phyloP scores from a whole-genome alignment of 345 rosid species.

The Cardamine chenopodiifolia region DNA sequence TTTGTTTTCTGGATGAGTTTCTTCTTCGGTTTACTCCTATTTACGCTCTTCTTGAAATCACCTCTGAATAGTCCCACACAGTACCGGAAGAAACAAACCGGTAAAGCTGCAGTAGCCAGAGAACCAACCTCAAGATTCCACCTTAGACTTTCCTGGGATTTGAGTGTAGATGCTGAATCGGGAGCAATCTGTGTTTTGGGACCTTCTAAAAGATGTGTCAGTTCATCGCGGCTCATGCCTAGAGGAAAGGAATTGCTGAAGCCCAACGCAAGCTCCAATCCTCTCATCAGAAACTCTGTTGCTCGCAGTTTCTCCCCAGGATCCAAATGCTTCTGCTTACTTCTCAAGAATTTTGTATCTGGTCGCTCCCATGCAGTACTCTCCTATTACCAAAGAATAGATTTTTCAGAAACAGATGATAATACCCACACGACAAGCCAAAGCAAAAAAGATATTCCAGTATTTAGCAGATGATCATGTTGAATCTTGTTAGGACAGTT shows the following conservation, averaged over 20 bases:
- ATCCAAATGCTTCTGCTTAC: slow-evolving; percentile 28
- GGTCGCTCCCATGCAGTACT: slow-evolving; percentile 64
- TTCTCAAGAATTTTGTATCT: slow-evolving; percentile 46
- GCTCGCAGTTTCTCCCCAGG: slow-evolving; percentile 46
- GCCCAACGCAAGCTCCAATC: slow-evolving; percentile 55
- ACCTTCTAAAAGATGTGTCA: slow-evolving; percentile 36
- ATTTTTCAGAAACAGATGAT: slow-evolving; percentile 20
- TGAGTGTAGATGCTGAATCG: slow-evolving; percentile 43
- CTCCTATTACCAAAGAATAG: slow-evolving; percentile 46
- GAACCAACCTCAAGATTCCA: slow-evolving; percentile 39
- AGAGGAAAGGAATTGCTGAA: slow-evolving; percentile 58
- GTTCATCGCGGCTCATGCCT: slow-evolving; percentile 45
- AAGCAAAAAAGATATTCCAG: background rate
- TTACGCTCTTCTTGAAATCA: slow-evolving; percentile 21
- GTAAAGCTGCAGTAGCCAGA: slow-evolving; percentile 44
- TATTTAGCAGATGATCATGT: background rate
- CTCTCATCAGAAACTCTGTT: slow-evolving; percentile 54
- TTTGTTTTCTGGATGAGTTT: slow-evolving; percentile 17
- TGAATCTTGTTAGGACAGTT: background rate
- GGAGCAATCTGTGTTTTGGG: slow-evolving; percentile 39
- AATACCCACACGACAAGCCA: background rate
- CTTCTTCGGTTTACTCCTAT: slow-evolving; percentile 12
- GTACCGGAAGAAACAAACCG: slow-evolving; percentile 56
- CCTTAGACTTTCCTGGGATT: slow-evolving; percentile 34
- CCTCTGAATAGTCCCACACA: slow-evolving; percentile 57